These are phyloP conservation scores for Pachysandra terminalis DNA, from an alignment of 164 flowering plant species.

Conservation along the genomic window DNA sequence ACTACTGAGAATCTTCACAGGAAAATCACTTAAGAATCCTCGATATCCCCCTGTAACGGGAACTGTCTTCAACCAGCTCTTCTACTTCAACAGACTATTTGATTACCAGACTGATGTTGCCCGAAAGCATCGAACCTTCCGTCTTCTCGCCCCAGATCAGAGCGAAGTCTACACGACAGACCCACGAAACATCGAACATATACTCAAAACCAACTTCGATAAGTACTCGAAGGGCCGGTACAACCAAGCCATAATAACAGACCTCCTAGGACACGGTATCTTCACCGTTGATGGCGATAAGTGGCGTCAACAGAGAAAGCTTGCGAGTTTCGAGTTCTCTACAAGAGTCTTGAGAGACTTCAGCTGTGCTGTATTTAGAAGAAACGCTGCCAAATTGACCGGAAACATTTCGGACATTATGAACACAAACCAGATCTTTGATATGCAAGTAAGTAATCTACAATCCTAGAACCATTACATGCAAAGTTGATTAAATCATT, in stretches of 20 bases:
- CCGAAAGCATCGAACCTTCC: constrained; percentile 38
- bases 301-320: constrained; percentile 74
- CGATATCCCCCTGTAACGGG: constrained; percentile 46
- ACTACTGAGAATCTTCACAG: constrained; percentile 25
- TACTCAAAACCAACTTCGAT: constrained; percentile 53
- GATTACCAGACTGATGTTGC: constrained; percentile 45
- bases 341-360: constrained; percentile 60
- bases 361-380: constrained; percentile 54
- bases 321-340: constrained; percentile 71
- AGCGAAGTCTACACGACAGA: constrained; percentile 59
- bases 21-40: constrained; percentile 39
- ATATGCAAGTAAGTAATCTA: constrained; percentile 44
- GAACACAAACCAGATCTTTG: constrained; percentile 26
- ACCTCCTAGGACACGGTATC: constrained; percentile 61
- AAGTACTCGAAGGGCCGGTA: constrained; percentile 44
- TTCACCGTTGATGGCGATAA: constrained; percentile 60
- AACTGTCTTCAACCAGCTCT: constrained; percentile 41
- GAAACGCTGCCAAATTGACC: constrained; percentile 52
- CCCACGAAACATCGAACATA: constrained; percentile 50
- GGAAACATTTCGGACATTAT: constrained; percentile 26
- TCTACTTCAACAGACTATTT: constrained; percentile 44
- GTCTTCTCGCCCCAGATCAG: constrained; percentile 41
- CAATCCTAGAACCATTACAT: neutral
- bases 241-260: constrained; percentile 13
- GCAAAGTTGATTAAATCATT: too few species aligned